A percentile compares a stretch with the other conserved stretches of the same genome.
phyloP scores from a whole-genome alignment of 148 eudicot genomes.

The Beta vulgaris region DNA sequence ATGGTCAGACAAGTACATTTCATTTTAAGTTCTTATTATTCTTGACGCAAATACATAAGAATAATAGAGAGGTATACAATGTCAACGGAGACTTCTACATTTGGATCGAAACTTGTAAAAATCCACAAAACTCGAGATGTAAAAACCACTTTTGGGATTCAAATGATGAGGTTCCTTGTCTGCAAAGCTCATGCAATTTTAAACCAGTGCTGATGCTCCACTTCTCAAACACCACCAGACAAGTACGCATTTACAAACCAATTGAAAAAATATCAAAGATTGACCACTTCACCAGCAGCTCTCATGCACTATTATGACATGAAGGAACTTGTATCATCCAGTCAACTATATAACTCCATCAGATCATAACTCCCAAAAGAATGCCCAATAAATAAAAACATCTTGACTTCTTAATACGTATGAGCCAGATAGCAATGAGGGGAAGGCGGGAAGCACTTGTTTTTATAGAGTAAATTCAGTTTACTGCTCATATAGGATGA shows the following conservation, averaged over 20 bases:
- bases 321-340: neutral
- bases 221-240: too few species aligned
- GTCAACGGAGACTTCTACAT: neutral
- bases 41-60: neutral
- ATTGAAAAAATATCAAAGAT: too few species aligned
- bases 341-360: neutral
- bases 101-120: neutral
- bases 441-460: neutral
- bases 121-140: neutral
- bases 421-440: neutral
- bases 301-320: neutral
- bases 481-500: neutral
- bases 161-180: neutral
- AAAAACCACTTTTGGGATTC: neutral
- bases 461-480: too few species aligned
- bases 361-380: neutral
- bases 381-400: neutral
- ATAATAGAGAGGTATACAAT: neutral
- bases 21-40: too few species aligned
- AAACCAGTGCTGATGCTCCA: neutral
- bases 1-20: too few species aligned
- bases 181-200: neutral
- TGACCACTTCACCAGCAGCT: neutral
- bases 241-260: too few species aligned
- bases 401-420: neutral